Percentiles rank a stretch among this genome's conserved stretches.
phyloP scores from a whole-genome alignment of 164 flowering plant genomes.

The Umbellularia californica region DNA sequence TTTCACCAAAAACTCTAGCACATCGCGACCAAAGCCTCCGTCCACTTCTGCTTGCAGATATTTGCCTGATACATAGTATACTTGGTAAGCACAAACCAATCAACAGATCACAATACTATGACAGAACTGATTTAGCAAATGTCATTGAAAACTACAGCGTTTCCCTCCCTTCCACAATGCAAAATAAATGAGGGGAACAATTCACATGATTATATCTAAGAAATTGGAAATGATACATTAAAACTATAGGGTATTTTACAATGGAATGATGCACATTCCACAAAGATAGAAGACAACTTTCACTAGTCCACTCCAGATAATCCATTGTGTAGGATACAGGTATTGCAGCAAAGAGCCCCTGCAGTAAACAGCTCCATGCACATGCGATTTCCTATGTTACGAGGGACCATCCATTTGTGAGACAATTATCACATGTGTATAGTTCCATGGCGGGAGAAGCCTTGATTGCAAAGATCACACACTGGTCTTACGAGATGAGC shows the following conservation, averaged over 20 bases:
- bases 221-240: not conserved
- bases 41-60: conserved; percentile 82
- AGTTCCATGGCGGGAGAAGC: no score
- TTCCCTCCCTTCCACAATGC: not conserved
- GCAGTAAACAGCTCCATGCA: no score
- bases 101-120: not conserved
- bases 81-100: not conserved
- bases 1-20: conserved; percentile 84
- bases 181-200: not conserved
- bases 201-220: not conserved
- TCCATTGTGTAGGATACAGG: no score
- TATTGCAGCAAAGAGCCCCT: no score
- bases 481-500: no score
- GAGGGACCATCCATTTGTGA: no score
- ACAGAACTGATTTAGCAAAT: not conserved
- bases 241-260: not conserved
- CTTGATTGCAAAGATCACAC: no score
- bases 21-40: conserved; percentile 80
- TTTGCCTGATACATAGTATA: conserved; percentile 39
- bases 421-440: no score
- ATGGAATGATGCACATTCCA: no score
- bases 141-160: not conserved
- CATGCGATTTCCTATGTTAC: no score
- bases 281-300: no score
- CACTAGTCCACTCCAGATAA: no score